A percentile compares a stretch with the other conserved stretches of the same genome.
These are phyloP conservation scores for Nemania diffusa DNA, from an alignment of 2,329 filamentous ascomycete genomes.

Conservation along the genomic window DNA sequence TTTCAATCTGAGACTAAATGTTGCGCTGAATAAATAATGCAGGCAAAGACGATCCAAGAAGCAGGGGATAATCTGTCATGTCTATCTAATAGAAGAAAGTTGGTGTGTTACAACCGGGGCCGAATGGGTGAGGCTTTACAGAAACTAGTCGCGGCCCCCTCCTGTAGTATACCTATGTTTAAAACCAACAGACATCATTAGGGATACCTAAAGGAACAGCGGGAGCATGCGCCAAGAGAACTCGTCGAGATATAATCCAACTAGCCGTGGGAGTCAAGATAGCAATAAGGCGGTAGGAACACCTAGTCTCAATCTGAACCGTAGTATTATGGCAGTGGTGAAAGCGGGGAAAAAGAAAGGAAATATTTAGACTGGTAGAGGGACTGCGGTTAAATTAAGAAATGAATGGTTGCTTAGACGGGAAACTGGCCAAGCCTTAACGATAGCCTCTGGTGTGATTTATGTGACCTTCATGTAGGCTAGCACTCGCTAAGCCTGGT, in stretches of 20 bases:
- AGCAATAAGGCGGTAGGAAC: neutral
- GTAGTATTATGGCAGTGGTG: neutral
- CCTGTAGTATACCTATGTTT: conserved; percentile 8
- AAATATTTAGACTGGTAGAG: neutral
- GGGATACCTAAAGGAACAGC: neutral
- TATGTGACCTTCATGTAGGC: conserved; percentile 12
- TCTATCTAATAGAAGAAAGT: neutral
- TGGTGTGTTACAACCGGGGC: conserved; percentile 11
- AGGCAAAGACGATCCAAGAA: neutral
- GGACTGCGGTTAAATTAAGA: neutral
- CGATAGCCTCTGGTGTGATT: neutral
- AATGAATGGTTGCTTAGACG: neutral
- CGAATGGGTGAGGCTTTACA: conserved; percentile 4
- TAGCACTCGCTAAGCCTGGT: conserved; percentile 6
- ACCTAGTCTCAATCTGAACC: neutral
- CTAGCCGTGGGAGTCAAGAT: neutral
- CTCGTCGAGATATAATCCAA: neutral
- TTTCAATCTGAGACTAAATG: neutral
- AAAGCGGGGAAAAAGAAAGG: neutral
- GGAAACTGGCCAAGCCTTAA: neutral
- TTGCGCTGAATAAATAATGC: conserved; percentile 1
- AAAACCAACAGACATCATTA: conserved; percentile 13
- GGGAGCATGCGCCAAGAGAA: neutral
- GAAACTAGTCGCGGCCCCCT: conserved; percentile 3
- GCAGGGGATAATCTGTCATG: neutral